Evolutionary conservation across 352 stramenopile species (phyloP), one percentile per base, ranked within the genome.

Genomic region (Phytophthora quininea): DNA sequence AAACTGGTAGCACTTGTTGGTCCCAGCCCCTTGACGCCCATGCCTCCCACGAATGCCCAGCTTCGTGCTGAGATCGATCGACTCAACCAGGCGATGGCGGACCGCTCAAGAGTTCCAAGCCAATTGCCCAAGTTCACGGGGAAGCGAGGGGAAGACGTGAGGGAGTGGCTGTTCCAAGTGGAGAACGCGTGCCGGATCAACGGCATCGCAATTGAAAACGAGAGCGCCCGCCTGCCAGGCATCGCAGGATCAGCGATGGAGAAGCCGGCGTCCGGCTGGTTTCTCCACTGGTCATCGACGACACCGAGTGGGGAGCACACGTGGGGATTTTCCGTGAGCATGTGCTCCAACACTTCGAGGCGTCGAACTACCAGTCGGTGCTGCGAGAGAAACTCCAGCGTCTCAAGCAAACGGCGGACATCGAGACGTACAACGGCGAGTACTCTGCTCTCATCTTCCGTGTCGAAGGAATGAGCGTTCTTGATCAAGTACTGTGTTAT

Each of bases 141-240:
- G n/a, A 47, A 47, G 40, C 9, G 15, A 14, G 40, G 40, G 15
- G 40, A 47, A 47, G 40, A 47, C 15, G 40, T 47, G 40, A 24
- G 40, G 9, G 40, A 47, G 15, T 47, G 40, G 40, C 40, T 24
- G 5, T 47, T 47, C 40, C 40, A 40, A n/a, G 35, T 55, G 19
- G 43, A 46, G 32, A 55, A 55, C 45, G 45, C 55, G 4, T 60
- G 40, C 8, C 54, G 31, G 8, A 62, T 54, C 42, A 62, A 62
- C n/a, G 19, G 32, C 3, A 54, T 62, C 42, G 0, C 15, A 8
- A 29, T 62, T 29, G 43, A 61, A 45, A 42, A 51, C 15, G 8
- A 40, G 24, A 62, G 30, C 43, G 14, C 31, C n/a, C 14, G 43
- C 4, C 42, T 43, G 15, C 31, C 54, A 37, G 42, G 42, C 9